Evolutionary conservation across 768 basidiomycete genomes (phyloP), one percentile per base, ranked within the genome.

Genomic region (Rhodotorula babjevae): DNA sequence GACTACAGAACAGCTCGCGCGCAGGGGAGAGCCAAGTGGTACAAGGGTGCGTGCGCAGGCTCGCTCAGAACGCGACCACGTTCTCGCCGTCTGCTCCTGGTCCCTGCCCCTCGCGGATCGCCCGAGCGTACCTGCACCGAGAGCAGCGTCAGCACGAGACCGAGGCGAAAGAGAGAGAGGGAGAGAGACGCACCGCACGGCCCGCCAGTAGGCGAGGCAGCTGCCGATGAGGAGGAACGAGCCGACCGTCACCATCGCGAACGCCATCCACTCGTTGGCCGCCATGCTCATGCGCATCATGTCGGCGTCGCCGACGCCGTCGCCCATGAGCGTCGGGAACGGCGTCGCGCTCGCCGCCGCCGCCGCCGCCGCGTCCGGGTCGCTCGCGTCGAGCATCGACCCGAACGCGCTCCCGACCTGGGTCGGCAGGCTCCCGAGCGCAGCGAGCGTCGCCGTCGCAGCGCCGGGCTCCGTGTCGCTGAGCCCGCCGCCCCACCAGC

Each of bases 171-270:
- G 11, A 9, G 27, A n/a, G 36, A 23, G 44, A 36, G 15, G 23
- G 16, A 14, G 11, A n/a, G 25, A 12, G 50, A 55, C 69, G 44
- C 21, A 71, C 73, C 73, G 16, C 69, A 67, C 1, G 74, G n/a
- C 74, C 23, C 74, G 57, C 74, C 74, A 75, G 52, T 75, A 75
- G 27, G 56, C 59, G 27, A 75, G 42, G n/a, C 67, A 68, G 25
- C 67, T 67, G 3, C 70, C 74, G 19, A 75, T 69, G 46, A 75
- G 36, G 5, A 75, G 57, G 65, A 75, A 75, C 27, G 64, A 70
- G 63, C 92, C 94, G 58, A 93, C 77, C 1, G 89, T 91, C 90
- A 98, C 95, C 79, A 97, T 85, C 66, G 94, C 81, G 82, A 96
- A 93, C 4, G 92, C 88, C 57, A 97, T 81, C 92, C 92, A 96